phyloP scores from a whole-genome alignment of 768 basidiomycete species.

The Serendipita sp. region DNA sequence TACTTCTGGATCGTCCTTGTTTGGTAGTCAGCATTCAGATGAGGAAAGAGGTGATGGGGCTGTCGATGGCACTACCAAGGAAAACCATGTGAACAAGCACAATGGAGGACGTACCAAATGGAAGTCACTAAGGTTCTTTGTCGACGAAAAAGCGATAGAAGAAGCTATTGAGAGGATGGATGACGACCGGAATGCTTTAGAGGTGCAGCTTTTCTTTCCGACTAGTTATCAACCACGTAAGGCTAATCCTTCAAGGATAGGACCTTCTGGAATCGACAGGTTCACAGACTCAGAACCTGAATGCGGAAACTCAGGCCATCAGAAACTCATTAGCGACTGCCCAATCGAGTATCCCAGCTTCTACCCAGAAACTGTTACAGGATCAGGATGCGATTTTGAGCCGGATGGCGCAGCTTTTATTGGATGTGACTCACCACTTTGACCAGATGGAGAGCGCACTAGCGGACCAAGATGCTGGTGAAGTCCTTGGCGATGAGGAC shows the following conservation, averaged over 20 bases:
- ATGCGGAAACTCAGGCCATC: conserved; percentile 38
- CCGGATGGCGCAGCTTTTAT: conserved; percentile 58
- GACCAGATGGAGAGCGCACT: conserved; percentile 58
- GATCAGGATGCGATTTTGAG: conserved; percentile 41
- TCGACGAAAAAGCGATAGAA: conserved; percentile 69
- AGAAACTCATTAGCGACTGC: conserved; percentile 32
- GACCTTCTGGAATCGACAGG: conserved; percentile 45
- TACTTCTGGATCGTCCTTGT: conserved; percentile 54
- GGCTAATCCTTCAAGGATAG: conserved; percentile 22
- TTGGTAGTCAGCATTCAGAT: conserved; percentile 41
- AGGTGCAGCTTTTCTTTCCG: conserved; percentile 29
- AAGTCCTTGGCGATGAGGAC: conserved; percentile 50
- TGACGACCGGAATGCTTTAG: conserved; percentile 45
- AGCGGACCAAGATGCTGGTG: conserved; percentile 52
- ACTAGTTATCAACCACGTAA: neutral
- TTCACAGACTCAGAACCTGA: conserved; percentile 50
- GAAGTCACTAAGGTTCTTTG: conserved; percentile 76
- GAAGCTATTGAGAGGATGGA: conserved; percentile 61
- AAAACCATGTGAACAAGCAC: neutral
- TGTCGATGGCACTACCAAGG: neutral
- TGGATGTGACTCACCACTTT: conserved; percentile 57
- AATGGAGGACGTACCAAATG: conserved; percentile 35
- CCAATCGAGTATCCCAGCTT: conserved; percentile 15
- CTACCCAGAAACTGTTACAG: conserved; percentile 33
- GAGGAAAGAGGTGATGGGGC: conserved; percentile 15